Base-by-base conservation (phyloP, 1,139 yeast species). In the Yamadazyma dendronema region DNA sequence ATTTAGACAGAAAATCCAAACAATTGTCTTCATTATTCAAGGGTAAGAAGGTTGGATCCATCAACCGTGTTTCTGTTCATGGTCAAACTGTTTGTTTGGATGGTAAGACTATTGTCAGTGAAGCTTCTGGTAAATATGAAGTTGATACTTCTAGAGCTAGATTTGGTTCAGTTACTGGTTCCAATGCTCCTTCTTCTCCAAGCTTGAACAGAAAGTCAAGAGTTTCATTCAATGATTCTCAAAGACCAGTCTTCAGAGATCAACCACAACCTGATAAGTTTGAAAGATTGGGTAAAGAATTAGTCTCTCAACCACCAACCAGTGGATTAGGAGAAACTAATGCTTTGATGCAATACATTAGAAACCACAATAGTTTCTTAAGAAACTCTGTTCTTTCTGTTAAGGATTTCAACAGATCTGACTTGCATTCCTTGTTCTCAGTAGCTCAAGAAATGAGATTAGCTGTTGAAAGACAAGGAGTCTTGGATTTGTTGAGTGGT, bases 391-490 rank as follows among this genome's bases (percentile, higher is more conserved):
- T 94, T 41, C 72, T 88, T 52, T 87, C 97, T 30, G 97, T 94
- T 35, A 81, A 81, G 57, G 92, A 89, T 57, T 83, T 92, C 60
- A 73, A 78, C 46, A 82, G 97, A 67, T 72, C 88, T 41, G 96
- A 92, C 59, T 74, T 94, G 63, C 98, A 92, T 62, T 77, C 89
- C 19, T 74, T 94, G 60, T 94, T 94, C 70, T 84, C 96, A 23
- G 92, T 92, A 54, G 98, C 98, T 27, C 97, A 92, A 71, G 98
- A 94, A 68, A 84, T 94, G 90, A 81, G 97, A 65, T 77, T 92
- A 49, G 95, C 95, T 33, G 98, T 92, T 45, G 97, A 92, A 70
- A 85, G 97, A 68, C 86, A 84, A 57, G 98, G 98, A 54, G 95
- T 88, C 38, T 72, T 94, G 61, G 96, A 92, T 62, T 65, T 94